Conservation (phyloP, 306 rosid species). For the Benincasa hispida region DNA sequence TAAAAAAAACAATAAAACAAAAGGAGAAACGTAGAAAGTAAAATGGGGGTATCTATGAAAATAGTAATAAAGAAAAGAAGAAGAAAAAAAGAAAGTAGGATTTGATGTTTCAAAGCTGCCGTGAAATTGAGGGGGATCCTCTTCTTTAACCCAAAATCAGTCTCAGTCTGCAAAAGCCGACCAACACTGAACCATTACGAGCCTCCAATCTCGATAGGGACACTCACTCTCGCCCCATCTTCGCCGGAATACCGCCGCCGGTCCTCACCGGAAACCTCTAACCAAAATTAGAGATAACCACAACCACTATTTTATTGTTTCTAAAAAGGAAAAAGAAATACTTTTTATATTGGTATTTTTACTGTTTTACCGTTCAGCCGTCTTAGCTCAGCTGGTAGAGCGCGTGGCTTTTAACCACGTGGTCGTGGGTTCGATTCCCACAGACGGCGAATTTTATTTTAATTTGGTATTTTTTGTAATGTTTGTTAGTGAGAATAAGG, state of each 20-base stretch:
- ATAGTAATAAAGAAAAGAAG: neutral
- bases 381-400: slow-evolving; percentile 8
- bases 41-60: neutral
- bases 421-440: slow-evolving; percentile 5
- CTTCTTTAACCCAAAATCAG: neutral
- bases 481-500: neutral
- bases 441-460: neutral
- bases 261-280: no score
- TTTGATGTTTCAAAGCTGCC: neutral
- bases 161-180: slow-evolving; percentile 3
- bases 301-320: no score
- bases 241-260: neutral
- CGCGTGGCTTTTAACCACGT: slow-evolving; percentile 9
- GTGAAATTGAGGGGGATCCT: slow-evolving; percentile 12
- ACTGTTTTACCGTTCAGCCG: neutral
- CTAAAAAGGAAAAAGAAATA: no score
- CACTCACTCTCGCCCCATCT: neutral
- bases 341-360: no score
- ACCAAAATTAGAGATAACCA: no score
- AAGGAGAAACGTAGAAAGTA: neutral
- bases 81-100: neutral
- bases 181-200: neutral
- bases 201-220: neutral
- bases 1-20: neutral
- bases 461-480: neutral